Conservation (phyloP, 2,329 filamentous ascomycete genomes). For the Mollisiaceae sp. region DNA sequence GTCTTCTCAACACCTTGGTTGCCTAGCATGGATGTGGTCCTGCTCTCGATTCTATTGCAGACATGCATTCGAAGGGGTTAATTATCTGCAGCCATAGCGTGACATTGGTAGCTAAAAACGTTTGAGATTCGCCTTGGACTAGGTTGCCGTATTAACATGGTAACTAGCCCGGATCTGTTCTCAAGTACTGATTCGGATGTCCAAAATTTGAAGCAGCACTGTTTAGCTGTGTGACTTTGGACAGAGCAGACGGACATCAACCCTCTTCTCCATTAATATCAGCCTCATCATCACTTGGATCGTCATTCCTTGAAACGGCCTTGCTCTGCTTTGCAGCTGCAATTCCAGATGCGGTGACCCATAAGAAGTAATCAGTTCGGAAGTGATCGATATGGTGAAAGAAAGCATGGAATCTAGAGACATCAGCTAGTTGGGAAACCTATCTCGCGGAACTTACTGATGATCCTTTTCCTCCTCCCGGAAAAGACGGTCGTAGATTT, state of each 20-base stretch:
- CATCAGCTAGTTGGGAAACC: slow-evolving; percentile 16
- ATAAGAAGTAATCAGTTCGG: slow-evolving; percentile 73
- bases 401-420: slow-evolving; percentile 71
- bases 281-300: slow-evolving; percentile 50
- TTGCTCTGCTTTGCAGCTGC: slow-evolving; percentile 59
- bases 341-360: slow-evolving; percentile 73
- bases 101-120: not conserved
- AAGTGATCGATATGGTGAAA: slow-evolving; percentile 82
- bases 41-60: not conserved
- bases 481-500: slow-evolving; percentile 94
- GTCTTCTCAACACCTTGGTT: not conserved
- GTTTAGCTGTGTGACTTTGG: too few relatives aligned
- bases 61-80: too few relatives aligned
- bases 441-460: slow-evolving; percentile 61
- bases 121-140: too few relatives aligned
- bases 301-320: slow-evolving; percentile 53
- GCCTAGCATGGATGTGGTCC: not conserved
- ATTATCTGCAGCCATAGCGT: too few relatives aligned
- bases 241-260: slow-evolving; percentile 17
- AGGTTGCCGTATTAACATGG: too few relatives aligned
- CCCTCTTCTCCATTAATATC: slow-evolving; percentile 44
- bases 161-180: too few relatives aligned
- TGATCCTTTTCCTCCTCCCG: slow-evolving; percentile 86
- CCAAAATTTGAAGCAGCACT: too few relatives aligned
- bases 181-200: too few relatives aligned